Percentiles rank a stretch among this genome's conserved stretches.
These are phyloP conservation scores for Dioscorea alata DNA, from an alignment of 106 monocot genomes.

Conservation along the genomic window DNA sequence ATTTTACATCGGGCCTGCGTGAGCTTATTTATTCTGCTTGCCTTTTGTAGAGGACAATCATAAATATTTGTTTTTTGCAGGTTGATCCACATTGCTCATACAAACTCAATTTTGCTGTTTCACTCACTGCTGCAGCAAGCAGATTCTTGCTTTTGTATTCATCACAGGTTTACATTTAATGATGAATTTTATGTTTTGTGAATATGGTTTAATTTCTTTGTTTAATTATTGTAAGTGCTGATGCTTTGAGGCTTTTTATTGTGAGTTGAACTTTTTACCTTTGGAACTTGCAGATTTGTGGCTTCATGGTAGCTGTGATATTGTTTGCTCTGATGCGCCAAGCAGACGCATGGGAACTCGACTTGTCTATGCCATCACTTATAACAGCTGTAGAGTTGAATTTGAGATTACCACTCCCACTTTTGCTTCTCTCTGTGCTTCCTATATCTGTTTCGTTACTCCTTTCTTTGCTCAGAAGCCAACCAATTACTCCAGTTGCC, in stretches of 20 bases:
- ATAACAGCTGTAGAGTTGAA: conserved; percentile 78
- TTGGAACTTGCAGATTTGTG: conserved; percentile 56
- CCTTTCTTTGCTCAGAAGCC: conserved; percentile 26
- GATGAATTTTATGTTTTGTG: background rate
- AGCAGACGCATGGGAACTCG: conserved; percentile 82
- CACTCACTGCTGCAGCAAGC: conserved; percentile 59
- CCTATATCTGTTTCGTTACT: conserved; percentile 45
- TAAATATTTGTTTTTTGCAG: conserved; percentile 29
- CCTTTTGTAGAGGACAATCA: too few species aligned
- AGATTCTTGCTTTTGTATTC: conserved; percentile 81
- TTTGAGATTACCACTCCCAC: conserved; percentile 61
- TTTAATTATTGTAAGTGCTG: background rate
- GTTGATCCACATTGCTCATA: conserved; percentile 99
- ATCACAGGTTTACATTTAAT: conserved; percentile 59
- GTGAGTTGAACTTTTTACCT: conserved; percentile 7
- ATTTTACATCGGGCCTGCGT: too few species aligned
- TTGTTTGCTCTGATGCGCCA: conserved; percentile 93
- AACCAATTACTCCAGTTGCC: conserved; percentile 36
- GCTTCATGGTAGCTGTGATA: conserved; percentile 58
- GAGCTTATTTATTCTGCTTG: too few species aligned
- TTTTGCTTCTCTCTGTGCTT: conserved; percentile 41
- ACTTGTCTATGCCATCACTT: conserved; percentile 70
- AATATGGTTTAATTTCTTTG: background rate
- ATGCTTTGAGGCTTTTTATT: background rate
- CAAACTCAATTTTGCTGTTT: conserved; percentile 55